phyloP scores from a whole-genome alignment of 306 rosid genomes.

The Clitoria ternatea region DNA sequence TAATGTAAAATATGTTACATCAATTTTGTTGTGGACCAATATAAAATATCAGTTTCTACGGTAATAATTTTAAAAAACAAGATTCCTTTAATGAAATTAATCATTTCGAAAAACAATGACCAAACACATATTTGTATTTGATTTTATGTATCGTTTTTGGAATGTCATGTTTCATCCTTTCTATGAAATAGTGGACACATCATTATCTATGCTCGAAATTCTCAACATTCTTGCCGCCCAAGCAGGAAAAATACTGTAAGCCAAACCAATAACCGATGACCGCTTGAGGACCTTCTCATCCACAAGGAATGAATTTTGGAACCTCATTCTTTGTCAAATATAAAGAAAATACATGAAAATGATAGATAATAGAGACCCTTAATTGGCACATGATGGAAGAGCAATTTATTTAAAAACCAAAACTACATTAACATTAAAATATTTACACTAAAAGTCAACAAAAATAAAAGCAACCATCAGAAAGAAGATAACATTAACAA shows the following conservation, averaged over 20 bases:
- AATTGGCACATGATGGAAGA: constrained; percentile 19
- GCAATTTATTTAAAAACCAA: background rate
- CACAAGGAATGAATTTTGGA: background rate
- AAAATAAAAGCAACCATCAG: constrained; percentile 25
- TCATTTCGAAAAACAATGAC: too few species aligned
- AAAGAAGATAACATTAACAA: constrained; percentile 37
- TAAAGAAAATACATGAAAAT: constrained; percentile 11
- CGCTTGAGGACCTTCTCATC: background rate
- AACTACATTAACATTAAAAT: constrained; percentile 23
- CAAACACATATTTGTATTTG: too few species aligned
- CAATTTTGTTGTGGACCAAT: too few species aligned
- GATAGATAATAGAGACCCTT: too few species aligned
- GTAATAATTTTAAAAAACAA: too few species aligned
- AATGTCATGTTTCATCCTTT: background rate
- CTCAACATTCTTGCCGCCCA: constrained; percentile 19
- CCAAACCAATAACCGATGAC: background rate
- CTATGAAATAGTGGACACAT: constrained; percentile 10
- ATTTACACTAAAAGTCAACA: constrained; percentile 39
- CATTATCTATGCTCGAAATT: constrained; percentile 2
- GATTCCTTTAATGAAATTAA: too few species aligned
- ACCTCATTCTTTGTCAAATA: background rate
- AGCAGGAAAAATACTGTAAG: background rate
- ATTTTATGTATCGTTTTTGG: too few species aligned
- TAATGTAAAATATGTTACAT: too few species aligned
- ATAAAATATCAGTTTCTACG: too few species aligned